Conservation (phyloP, 805 yeast species). For the Cyberlindnera subsufficiens region DNA sequence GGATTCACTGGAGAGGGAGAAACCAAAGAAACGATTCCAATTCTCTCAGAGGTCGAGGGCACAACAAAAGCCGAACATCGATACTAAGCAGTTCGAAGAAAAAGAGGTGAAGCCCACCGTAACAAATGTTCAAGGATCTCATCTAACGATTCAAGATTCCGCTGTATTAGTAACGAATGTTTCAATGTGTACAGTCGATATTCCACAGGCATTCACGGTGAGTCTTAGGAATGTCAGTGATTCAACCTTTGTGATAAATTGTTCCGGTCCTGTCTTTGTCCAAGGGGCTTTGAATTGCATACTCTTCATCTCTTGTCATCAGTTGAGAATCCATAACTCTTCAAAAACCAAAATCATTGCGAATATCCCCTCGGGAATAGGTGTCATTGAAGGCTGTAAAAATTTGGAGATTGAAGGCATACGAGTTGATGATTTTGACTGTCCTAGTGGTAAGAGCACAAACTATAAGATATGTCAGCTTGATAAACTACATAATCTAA, state of each 20-base stretch:
- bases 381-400: constrained; percentile 17
- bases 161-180: constrained; percentile 6
- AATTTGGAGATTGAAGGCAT: constrained; percentile 11
- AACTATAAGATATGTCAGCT: constrained; percentile 2
- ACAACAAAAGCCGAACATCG: neutral
- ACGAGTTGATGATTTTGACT: constrained; percentile 18
- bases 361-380: constrained; percentile 6
- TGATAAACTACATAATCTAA: neutral
- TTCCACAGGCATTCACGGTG: constrained; percentile 5
- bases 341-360: constrained; percentile 4
- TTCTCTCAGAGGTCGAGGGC: constrained; percentile 5
- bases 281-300: constrained; percentile 6
- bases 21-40: constrained; percentile 9
- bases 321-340: constrained; percentile 18
- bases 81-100: neutral
- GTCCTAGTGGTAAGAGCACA: constrained; percentile 18
- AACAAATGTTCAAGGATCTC: neutral
- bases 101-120: constrained; percentile 1
- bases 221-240: constrained; percentile 9
- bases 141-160: constrained; percentile 1
- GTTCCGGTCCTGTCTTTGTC: constrained; percentile 16
- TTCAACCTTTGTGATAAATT: constrained; percentile 8
- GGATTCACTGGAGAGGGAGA: constrained; percentile 1
- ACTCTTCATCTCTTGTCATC: constrained; percentile 17
- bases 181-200: constrained; percentile 6